A percentile compares a stretch with the other conserved stretches of the same genome.
Conservation (phyloP, 306 rosid species). For the Rosa lucieae region DNA sequence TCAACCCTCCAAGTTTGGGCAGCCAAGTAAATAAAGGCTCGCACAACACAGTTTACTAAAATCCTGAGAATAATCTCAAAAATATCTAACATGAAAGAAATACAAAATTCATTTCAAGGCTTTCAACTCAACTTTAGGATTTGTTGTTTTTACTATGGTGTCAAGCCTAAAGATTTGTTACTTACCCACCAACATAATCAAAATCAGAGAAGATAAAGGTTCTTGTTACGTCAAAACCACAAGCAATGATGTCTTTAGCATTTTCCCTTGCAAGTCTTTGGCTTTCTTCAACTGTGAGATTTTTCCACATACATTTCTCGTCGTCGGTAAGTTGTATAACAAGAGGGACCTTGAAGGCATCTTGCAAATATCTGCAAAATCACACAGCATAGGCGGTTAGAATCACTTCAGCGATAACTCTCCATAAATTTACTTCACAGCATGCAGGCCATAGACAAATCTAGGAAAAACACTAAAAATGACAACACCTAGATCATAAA, state of each 20-base stretch:
- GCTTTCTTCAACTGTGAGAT: slow-evolving; percentile 71
- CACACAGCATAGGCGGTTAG: not conserved
- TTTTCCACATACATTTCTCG: slow-evolving; percentile 92
- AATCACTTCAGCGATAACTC: not conserved
- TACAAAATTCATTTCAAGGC: not conserved
- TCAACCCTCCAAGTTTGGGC: not conserved
- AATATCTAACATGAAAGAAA: not conserved
- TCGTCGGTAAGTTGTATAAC: slow-evolving; percentile 94
- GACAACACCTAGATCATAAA: not conserved
- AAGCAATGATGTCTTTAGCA: slow-evolving; percentile 93
- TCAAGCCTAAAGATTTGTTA: slow-evolving; percentile 18
- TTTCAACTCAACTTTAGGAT: not conserved
- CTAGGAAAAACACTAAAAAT: not conserved
- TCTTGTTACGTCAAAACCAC: slow-evolving; percentile 83
- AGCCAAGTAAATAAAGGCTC: not conserved
- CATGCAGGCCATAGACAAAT: not conserved
- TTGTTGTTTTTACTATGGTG: not conserved
- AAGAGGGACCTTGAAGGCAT: slow-evolving; percentile 90
- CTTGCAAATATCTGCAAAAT: slow-evolving; percentile 82
- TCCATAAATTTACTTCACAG: not conserved
- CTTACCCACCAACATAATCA: slow-evolving; percentile 84
- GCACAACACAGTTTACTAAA: not conserved
- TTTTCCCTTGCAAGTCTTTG: slow-evolving; percentile 87
- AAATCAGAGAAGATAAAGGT: slow-evolving; percentile 87
- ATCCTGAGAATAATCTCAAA: not conserved